Conservation (phyloP, 1,284 basidiomycete species). For the Microbotryomycetes sp. region DNA sequence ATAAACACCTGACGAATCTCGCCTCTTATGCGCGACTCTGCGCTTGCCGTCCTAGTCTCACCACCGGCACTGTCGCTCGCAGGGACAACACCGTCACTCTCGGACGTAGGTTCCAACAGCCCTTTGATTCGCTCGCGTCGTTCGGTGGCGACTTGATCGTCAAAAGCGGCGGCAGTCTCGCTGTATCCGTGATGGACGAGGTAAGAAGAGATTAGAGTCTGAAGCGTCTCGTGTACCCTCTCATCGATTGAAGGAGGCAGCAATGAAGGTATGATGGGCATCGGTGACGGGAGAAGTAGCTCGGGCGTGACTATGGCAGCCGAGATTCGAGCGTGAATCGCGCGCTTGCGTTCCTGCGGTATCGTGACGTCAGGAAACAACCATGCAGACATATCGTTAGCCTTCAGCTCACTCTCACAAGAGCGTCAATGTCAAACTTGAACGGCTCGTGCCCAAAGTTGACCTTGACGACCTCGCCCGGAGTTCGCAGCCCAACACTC, state of each 20-base stretch:
- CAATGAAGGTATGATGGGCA: conserved; percentile 15
- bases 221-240: conserved; percentile 17
- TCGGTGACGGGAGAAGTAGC: not conserved
- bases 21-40: not conserved
- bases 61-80: not conserved
- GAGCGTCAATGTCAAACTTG: conserved; percentile 68
- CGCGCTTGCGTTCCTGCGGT: conserved; percentile 24
- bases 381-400: not conserved
- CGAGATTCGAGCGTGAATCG: conserved; percentile 6
- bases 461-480: conserved; percentile 60
- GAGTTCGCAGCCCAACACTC: conserved; percentile 74
- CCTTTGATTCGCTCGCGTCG: conserved; percentile 8
- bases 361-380: too few relatives aligned
- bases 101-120: not conserved
- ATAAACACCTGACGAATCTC: conserved; percentile 7
- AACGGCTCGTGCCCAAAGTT: conserved; percentile 83
- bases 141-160: conserved; percentile 10
- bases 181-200: conserved; percentile 27
- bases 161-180: conserved; percentile 11
- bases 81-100: not conserved
- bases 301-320: not conserved
- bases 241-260: not conserved
- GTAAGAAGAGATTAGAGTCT: conserved; percentile 21
- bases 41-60: not conserved
- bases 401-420: conserved; percentile 16